Base-by-base conservation (phyloP, 2,329 filamentous ascomycete species). In the Aquanectria penicillioides region DNA sequence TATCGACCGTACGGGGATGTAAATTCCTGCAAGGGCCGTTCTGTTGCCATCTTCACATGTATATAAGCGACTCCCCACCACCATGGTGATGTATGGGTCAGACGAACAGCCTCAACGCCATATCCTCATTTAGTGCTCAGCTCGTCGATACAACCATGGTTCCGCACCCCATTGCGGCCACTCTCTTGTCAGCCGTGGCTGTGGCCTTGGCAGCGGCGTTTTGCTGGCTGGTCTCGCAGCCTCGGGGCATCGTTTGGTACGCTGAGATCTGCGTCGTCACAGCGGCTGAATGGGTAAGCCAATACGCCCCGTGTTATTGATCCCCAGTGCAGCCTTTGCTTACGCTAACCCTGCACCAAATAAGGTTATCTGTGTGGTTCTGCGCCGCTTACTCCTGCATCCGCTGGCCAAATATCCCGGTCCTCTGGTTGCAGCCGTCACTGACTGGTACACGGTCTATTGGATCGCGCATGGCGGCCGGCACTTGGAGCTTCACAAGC, bases 381-480 rank as follows among this genome's bases (percentile, higher is more conserved):
- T 46, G 18, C 33, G 33, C 12, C 29, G 41, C 4, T 18, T 46
- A n/a, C 41, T 46, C 23, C 8, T 46, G 4, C 41, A 46, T 3
- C 41, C 41, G 8, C 23, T 46, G 28, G 28, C 41, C 41, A 46
- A 46, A 11, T 46, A 46, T 17, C 41, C 41, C 7, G 41, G 41
- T 9, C 41, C 41, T 46, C 41, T 46, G n/a, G 12, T 29, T 15
- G 41, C 41, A 2, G 26, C 41, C 18, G 6, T 46, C 12, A 46
- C 41, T 18, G 41, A 46, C 17, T 46, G 41, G 41, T 46, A 46
- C 28, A 46, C 41, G 7, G 41, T 46, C 7, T 46, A 46, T 46
- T 46, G 41, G 41, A 46, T 46, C 7, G 41, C 41, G 13, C 17
- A 46, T 4, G 41, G 41, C 4, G 41, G 41, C 12, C 41, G 41